Base-by-base conservation (phyloP, 371 early-diverging fungal genomes). In the Thermomucor indicae-seudaticae region DNA sequence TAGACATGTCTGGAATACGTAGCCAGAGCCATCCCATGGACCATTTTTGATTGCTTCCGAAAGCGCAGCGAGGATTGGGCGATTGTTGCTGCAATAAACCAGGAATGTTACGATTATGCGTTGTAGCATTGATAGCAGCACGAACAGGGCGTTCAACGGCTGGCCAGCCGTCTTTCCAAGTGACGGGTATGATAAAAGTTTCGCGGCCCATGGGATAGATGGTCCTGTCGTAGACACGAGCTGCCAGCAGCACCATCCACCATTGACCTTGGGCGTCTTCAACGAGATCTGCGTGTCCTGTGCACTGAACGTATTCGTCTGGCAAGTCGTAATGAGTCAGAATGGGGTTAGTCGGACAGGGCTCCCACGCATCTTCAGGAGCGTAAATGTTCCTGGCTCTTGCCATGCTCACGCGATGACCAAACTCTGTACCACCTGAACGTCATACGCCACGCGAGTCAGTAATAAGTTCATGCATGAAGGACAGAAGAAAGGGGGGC, bases 101-200 rank as follows among this genome's bases (percentile, higher is more conserved):
- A 19, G 24, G 23, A 11, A 43, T 25, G 12, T 43, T 43, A 43
- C 27, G 43, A 11, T 28, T 28, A 35, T 32, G 11, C 10, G 3
- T 2, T 14, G 12, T 17, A 4, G 2, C 4, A 4, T 17, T 17
- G 19, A 5, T 19, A 34, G 27, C 6, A 11, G 46, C 51, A 20
- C 51, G 24, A 29, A 56, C 35, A 10, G 57, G 57, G 8, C 44
- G 19, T 32, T 51, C 22, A 27, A 57, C 41, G 12, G 19, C 35
- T 2, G 61, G 61, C 61, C 61, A 60, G n/a, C 42, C 57, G 11
- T 57, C 57, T 23, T 47, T 31, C 61, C 61, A 60, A 22, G 37
- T 30, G 29, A 60, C 52, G 34, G 57, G 57, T 34, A 43, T 47
- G 20, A 60, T 19, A 28, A 51, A 60, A 4, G 57, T 56, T 37